Percentiles rank a stretch among this genome's conserved stretches.
phyloP scores from a whole-genome alignment of 768 basidiomycete species.

The Phlebiopsis gigantea region DNA sequence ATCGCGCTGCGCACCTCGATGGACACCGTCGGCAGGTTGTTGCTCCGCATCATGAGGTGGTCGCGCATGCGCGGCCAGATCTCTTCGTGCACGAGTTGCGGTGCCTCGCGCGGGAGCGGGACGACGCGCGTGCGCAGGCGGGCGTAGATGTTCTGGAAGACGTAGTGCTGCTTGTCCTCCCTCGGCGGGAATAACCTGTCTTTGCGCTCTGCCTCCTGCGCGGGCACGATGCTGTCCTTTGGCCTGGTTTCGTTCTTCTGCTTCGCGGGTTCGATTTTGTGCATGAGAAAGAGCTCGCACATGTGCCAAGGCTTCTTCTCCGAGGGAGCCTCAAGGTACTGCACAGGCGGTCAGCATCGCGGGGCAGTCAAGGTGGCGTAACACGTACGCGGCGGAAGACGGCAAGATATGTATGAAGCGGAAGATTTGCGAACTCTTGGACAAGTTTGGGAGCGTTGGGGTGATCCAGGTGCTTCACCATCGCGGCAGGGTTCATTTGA shows the following conservation, averaged over 20 bases:
- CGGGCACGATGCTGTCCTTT: not conserved
- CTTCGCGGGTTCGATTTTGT: not conserved
- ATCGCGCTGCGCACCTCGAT: not conserved
- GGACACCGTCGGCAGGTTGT: not conserved
- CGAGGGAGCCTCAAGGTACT: not conserved
- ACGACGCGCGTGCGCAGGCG: not conserved
- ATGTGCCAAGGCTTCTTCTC: constrained; percentile 7
- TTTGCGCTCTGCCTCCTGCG: not conserved
- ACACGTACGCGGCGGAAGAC: not conserved
- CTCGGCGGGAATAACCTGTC: not conserved
- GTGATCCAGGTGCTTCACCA: constrained; percentile 1
- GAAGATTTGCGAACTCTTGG: not conserved
- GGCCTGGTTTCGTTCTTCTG: not conserved
- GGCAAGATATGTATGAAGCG: not conserved
- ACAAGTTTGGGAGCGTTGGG: not conserved
- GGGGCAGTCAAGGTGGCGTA: not conserved
- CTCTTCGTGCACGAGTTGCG: not conserved
- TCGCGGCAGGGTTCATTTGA: not conserved
- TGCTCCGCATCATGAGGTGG: not conserved
- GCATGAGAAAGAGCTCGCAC: not conserved
- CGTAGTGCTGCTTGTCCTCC: not conserved
- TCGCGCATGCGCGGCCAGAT: not conserved
- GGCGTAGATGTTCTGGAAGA: not conserved
- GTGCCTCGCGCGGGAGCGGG: not conserved
- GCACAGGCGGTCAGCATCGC: not conserved